These are phyloP conservation scores for Tricholoma flavovirens DNA, from an alignment of 768 basidiomycete species.

Conservation along the genomic window DNA sequence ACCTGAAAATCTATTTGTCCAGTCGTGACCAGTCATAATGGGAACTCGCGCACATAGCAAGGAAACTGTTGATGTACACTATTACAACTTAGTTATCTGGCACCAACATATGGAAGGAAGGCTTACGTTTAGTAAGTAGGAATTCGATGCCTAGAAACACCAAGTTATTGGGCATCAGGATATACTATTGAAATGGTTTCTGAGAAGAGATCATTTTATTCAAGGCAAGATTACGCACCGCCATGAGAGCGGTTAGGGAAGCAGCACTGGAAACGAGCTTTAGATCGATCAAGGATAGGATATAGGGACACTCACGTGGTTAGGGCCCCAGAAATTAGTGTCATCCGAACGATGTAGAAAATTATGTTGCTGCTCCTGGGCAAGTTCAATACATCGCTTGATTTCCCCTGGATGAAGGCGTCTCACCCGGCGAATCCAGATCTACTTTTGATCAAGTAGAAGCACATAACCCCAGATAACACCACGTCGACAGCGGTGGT, in stretches of 20 bases:
- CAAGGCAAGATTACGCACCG: slow-evolving; percentile 3
- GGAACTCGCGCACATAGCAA: slow-evolving; percentile 21
- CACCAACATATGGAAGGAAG: background rate
- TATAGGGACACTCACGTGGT: slow-evolving; percentile 11
- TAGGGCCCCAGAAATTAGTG: slow-evolving; percentile 15
- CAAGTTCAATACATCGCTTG: background rate
- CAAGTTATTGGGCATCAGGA: slow-evolving; percentile 13
- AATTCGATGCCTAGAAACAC: slow-evolving; percentile 16
- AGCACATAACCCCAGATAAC: slow-evolving; percentile 21
- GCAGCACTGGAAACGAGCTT: slow-evolving; percentile 4
- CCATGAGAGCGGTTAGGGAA: slow-evolving; percentile 15
- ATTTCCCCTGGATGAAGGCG: background rate
- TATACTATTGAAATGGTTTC: slow-evolving; percentile 7
- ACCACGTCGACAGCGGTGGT: slow-evolving; percentile 19
- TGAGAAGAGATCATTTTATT: background rate
- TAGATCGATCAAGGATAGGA: background rate
- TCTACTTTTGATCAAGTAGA: slow-evolving; percentile 18
- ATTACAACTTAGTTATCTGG: background rate
- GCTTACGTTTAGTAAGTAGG: slow-evolving; percentile 16
- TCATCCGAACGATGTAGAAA: slow-evolving; percentile 15
- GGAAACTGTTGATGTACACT: slow-evolving; percentile 28
- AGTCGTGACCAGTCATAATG: background rate
- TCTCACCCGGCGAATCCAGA: slow-evolving; percentile 15
- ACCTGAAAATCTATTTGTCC: slow-evolving; percentile 9
- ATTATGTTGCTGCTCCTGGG: slow-evolving; percentile 17